Evolutionary conservation across 1,284 basidiomycete genomes (phyloP).

Genomic region (Pseudozyma sp.): DNA sequence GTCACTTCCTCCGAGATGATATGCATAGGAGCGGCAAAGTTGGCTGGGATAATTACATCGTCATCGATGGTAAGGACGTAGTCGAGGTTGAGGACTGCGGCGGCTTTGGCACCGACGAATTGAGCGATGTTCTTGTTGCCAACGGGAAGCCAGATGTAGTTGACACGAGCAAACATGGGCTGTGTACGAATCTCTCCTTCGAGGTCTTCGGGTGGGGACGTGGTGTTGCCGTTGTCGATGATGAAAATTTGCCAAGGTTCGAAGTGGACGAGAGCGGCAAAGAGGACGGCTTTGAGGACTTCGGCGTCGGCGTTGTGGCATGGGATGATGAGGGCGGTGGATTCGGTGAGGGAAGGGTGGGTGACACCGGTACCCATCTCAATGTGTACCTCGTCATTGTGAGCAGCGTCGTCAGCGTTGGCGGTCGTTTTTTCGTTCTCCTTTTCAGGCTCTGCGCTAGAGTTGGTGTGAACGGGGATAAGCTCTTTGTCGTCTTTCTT

Average conservation of each 20-base stretch:
- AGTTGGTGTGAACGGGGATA: not conserved
- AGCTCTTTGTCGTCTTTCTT: conserved; percentile 9
- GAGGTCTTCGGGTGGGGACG: conserved; percentile 21
- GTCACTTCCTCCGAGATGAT: conserved; percentile 29
- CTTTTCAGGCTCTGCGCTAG: conserved; percentile 5
- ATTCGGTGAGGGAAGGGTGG: conserved; percentile 37
- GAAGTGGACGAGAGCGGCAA: conserved; percentile 38
- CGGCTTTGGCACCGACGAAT: conserved; percentile 39
- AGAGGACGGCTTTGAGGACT: conserved; percentile 35
- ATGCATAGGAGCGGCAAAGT: conserved; percentile 42
- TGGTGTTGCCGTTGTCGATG: conserved; percentile 38
- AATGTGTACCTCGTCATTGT: conserved; percentile 12
- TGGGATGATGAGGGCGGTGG: conserved; percentile 37
- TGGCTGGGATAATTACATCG: conserved; percentile 43
- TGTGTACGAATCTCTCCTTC: conserved; percentile 26
- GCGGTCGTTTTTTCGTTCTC: conserved; percentile 24
- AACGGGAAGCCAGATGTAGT: conserved; percentile 42
- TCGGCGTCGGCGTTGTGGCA: conserved; percentile 45
- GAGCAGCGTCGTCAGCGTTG: not conserved
- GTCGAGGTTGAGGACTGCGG: conserved; percentile 25
- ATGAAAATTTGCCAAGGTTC: conserved; percentile 48
- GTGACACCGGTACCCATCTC: conserved; percentile 22
- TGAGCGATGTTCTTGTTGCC: conserved; percentile 49
- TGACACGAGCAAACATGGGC: conserved; percentile 37
- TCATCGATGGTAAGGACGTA: conserved; percentile 45